Base-by-base conservation (phyloP, 495 filamentous ascomycete genomes). In the Lichenothelia convexa region DNA sequence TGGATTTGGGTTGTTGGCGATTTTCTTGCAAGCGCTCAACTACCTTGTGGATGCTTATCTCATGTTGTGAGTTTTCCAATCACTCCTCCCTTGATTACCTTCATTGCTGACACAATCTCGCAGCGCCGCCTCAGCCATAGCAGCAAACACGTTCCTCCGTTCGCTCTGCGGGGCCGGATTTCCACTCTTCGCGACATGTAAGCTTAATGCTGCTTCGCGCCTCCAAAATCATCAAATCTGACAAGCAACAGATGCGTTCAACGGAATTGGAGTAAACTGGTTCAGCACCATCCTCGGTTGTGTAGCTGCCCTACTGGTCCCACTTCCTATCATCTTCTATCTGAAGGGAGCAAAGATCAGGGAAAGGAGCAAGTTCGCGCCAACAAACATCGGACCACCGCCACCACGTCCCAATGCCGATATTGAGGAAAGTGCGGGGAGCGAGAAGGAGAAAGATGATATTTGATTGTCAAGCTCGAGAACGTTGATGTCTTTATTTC, bases 11-110 rank as follows among this genome's bases (percentile, higher is more conserved):
- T 61, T 93, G 1, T 62, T 86, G 48, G 65, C 72, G 30, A 87
- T 92, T 53, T 91, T 91, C 65, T 63, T 92, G 8, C 80, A 86
- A 52, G 59, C 75, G 3, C 64, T 91, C 36, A 91, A 89, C 54
- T 92, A 92, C 53, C 64, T 92, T 21, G 77, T 91, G 36, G 83
- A 91, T 48, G 71, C 83, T 7, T 89, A 91, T 51, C 73, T 91
- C 39, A 84, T 87, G 63, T 78, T 87, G 69, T 76, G 59, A 57
- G 69, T 66, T 3, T 34, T n/a, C 20, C 36, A 15, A 16, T 23
- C 1, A 9, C 8, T 4, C 20, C 5, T 22, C 24, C 9, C 9
- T 29, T 6, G n/a, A 8, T 30, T 35, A 36, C 1, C 1, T 29
- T 2, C 17, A 12, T 33, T 12, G 3, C 31, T 33, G 19, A 33